phyloP scores from a whole-genome alignment of 495 filamentous ascomycete species.

The Cladorrhinum samala region DNA sequence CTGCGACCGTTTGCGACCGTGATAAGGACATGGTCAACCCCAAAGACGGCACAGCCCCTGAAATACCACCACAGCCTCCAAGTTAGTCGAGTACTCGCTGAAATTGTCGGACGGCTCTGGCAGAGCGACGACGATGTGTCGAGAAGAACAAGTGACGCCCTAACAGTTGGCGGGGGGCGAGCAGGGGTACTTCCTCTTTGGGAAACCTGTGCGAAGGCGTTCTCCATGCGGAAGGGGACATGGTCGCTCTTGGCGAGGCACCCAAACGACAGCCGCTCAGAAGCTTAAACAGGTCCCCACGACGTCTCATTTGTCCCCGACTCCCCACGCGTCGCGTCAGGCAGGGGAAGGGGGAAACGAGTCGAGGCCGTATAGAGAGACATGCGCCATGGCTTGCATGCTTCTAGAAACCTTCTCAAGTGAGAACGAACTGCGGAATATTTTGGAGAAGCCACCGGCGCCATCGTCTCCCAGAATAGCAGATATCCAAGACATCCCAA shows the following conservation, averaged over 20 bases:
- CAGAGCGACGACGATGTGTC: background rate
- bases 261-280: conserved; percentile 4
- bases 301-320: conserved; percentile 7
- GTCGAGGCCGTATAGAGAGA: background rate
- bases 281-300: conserved; percentile 19
- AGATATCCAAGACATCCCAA: background rate
- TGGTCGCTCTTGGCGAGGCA: conserved; percentile 11
- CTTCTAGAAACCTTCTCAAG: background rate
- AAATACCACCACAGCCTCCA: conserved; percentile 9
- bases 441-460: no score
- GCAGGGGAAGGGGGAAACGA: background rate
- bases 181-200: conserved; percentile 24
- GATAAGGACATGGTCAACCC: conserved; percentile 8
- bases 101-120: background rate
- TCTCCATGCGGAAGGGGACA: conserved; percentile 8
- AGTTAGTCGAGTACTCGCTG: conserved; percentile 12
- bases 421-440: background rate
- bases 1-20: background rate
- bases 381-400: conserved; percentile 2
- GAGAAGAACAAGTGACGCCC: conserved; percentile 6
- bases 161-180: conserved; percentile 6
- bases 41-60: conserved; percentile 18
- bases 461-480: background rate
- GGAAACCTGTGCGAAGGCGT: conserved; percentile 29
- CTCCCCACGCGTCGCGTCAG: background rate